These are phyloP conservation scores for Thalassiosira livingstoniorum DNA, from an alignment of 352 stramenopile genomes.

Conservation along the genomic window DNA sequence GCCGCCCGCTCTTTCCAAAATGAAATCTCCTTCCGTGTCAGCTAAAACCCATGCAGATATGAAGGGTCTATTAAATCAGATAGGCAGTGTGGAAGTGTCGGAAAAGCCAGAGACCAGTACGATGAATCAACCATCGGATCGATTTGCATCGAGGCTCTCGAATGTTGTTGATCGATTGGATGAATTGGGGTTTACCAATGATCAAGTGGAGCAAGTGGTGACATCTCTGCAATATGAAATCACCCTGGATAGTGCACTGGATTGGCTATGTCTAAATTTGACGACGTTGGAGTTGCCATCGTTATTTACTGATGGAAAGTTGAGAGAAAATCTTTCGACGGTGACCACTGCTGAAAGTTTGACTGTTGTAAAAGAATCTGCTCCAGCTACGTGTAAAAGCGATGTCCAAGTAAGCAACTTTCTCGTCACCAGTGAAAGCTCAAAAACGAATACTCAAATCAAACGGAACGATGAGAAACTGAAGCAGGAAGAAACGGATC, in stretches of 20 bases:
- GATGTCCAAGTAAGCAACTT: neutral
- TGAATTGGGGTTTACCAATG: conserved; percentile 43
- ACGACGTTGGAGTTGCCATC: conserved; percentile 60
- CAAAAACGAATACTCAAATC: neutral
- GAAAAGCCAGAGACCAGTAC: conserved; percentile 1
- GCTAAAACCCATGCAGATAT: conserved; percentile 29
- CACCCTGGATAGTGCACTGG: conserved; percentile 66
- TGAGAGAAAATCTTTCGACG: conserved; percentile 27
- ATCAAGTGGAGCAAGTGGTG: conserved; percentile 52
- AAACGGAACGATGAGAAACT: neutral
- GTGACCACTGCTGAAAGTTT: conserved; percentile 20
- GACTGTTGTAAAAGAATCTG: conserved; percentile 11
- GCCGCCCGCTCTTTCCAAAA: neutral
- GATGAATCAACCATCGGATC: conserved; percentile 5
- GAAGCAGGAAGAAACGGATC: conserved; percentile 24
- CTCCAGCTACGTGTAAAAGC: neutral
- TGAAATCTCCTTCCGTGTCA: neutral
- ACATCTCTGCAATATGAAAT: conserved; percentile 52
- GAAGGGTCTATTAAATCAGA: conserved; percentile 21
- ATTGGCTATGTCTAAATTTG: conserved; percentile 80
- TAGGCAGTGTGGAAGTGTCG: neutral
- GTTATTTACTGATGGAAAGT: conserved; percentile 64
- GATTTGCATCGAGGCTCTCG: conserved; percentile 41
- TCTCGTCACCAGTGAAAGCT: neutral
- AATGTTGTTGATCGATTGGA: conserved; percentile 48